phyloP scores from a whole-genome alignment of 192 early-diverging fungal genomes.

The Linnemannia schmuckeri region DNA sequence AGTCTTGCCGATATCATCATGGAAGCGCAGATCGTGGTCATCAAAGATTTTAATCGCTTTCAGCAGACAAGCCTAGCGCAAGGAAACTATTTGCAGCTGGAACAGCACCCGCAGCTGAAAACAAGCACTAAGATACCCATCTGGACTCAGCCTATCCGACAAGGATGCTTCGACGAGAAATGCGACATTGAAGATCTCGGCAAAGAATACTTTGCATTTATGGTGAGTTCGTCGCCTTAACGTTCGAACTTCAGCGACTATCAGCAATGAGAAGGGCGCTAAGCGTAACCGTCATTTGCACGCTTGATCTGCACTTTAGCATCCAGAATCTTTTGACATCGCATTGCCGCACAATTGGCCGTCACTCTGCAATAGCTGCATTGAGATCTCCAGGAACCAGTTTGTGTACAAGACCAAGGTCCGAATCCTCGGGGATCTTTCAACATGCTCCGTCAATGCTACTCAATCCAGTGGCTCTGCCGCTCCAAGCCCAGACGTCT shows the following conservation, averaged over 20 bases:
- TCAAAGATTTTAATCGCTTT: slow-evolving; percentile 21
- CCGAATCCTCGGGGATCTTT: slow-evolving; percentile 32
- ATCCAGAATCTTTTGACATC: slow-evolving; percentile 35
- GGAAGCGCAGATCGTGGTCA: slow-evolving; percentile 39
- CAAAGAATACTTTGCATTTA: slow-evolving; percentile 43
- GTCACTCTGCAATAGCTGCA: slow-evolving; percentile 47
- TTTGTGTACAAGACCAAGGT: slow-evolving; percentile 47
- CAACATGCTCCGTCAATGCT: slow-evolving; percentile 3
- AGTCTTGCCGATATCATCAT: slow-evolving; percentile 21
- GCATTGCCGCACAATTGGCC: slow-evolving; percentile 29
- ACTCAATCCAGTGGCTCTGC: background rate
- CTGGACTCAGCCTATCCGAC: slow-evolving; percentile 18
- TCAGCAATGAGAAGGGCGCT: no score
- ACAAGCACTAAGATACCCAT: slow-evolving; percentile 23
- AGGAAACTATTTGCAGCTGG: background rate
- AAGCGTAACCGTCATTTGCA: background rate
- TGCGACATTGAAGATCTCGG: slow-evolving; percentile 20
- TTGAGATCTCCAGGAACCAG: slow-evolving; percentile 37
- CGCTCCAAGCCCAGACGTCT: background rate
- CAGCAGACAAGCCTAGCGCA: background rate
- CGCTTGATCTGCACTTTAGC: background rate
- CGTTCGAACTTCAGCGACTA: background rate
- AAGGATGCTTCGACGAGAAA: slow-evolving; percentile 17
- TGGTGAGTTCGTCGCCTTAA: slow-evolving; percentile 5
- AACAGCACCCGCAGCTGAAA: background rate